phyloP scores from a whole-genome alignment of 73 alveolate genomes.

The Paraurostyla sp. region DNA sequence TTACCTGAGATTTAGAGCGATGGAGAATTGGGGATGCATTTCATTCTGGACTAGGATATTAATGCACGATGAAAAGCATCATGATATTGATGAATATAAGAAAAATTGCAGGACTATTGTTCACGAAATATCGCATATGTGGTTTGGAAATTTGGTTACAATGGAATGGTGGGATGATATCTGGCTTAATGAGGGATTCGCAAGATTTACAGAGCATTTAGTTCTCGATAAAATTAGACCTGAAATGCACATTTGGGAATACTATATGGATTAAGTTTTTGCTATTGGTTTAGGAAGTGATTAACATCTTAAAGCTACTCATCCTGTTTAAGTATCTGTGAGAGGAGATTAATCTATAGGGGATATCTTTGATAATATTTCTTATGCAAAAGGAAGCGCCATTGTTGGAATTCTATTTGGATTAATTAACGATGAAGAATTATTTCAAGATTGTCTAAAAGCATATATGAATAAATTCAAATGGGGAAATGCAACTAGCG shows the following conservation, averaged over 20 bases:
- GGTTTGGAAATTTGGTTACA: slow-evolving; percentile 95
- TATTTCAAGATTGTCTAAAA: slow-evolving; percentile 48
- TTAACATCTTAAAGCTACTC: background rate
- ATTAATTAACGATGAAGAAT: slow-evolving; percentile 49
- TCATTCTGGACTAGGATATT: slow-evolving; percentile 67
- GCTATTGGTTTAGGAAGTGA: slow-evolving; percentile 67
- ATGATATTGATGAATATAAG: slow-evolving; percentile 19
- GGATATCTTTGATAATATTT: slow-evolving; percentile 79
- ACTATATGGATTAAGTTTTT: slow-evolving; percentile 67
- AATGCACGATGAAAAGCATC: slow-evolving; percentile 56
- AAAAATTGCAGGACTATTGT: slow-evolving; percentile 73
- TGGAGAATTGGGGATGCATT: slow-evolving; percentile 95
- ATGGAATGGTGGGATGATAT: slow-evolving; percentile 94
- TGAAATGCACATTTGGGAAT: slow-evolving; percentile 75
- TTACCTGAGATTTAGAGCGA: slow-evolving; percentile 81
- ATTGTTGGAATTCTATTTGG: slow-evolving; percentile 69
- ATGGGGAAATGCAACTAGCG: slow-evolving; percentile 81
- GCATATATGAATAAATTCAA: slow-evolving; percentile 70
- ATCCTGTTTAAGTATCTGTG: slow-evolving; percentile 65
- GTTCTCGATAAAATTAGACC: slow-evolving; percentile 74
- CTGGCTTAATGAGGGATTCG: slow-evolving; percentile 93
- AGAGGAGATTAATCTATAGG: slow-evolving; percentile 65
- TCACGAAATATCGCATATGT: slow-evolving; percentile 93
- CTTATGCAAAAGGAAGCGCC: slow-evolving; percentile 86
- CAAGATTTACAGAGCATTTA: slow-evolving; percentile 81